Conservation (phyloP, 2,329 filamentous ascomycete genomes). For the Calonectria hongkongensis region DNA sequence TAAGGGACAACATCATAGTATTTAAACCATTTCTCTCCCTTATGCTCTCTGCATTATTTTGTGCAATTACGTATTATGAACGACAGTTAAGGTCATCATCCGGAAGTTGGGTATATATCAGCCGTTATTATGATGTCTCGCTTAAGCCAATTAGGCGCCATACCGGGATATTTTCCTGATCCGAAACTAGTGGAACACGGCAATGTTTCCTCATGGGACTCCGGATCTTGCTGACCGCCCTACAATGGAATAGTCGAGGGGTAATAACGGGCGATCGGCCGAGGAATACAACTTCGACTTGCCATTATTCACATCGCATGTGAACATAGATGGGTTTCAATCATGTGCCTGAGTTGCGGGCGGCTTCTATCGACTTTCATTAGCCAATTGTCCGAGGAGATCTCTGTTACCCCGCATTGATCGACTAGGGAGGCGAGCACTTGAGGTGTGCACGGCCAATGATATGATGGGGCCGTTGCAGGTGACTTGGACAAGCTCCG, state of each 20-base stretch:
- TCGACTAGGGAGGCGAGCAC: no score
- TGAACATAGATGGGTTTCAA: constrained; percentile 32
- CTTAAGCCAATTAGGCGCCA: background rate
- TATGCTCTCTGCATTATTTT: background rate
- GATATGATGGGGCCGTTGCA: background rate
- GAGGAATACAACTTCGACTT: constrained; percentile 38
- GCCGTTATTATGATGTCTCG: background rate
- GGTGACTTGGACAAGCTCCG: background rate
- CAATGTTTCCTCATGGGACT: constrained; percentile 40
- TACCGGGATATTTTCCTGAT: constrained; percentile 25
- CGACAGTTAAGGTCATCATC: background rate
- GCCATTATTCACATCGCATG: constrained; percentile 29
- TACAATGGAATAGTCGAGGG: constrained; percentile 1
- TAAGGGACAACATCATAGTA: background rate
- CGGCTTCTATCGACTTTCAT: background rate
- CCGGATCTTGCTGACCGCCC: constrained; percentile 39
- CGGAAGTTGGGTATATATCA: background rate
- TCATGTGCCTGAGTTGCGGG: constrained; percentile 2
- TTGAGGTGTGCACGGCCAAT: background rate
- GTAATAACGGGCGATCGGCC: constrained; percentile 39
- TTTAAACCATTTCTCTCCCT: constrained; percentile 33
- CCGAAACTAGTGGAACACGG: constrained; percentile 28
- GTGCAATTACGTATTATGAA: background rate
- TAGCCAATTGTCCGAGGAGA: background rate
- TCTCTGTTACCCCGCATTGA: constrained; percentile 13